Conservation (phyloP, 108 stramenopile species). For the Heterococcus sp. region DNA sequence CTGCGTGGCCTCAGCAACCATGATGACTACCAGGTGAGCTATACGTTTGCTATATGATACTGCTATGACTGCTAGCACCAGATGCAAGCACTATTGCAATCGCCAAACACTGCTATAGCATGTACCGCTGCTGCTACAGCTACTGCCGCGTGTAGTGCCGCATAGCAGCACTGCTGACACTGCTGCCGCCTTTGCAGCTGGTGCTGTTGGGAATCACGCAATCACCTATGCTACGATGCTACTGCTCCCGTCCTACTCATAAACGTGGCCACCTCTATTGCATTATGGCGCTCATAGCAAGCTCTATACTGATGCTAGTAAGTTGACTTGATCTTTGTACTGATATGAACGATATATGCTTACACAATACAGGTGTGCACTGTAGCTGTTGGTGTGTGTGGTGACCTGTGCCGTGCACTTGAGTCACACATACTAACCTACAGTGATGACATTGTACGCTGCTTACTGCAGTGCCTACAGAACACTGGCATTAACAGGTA, state of each 20-base stretch:
- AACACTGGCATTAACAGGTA: constrained; percentile 72
- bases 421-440: constrained; percentile 76
- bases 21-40: constrained; percentile 66
- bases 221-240: too few relatives aligned
- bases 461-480: constrained; percentile 76
- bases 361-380: constrained; percentile 81
- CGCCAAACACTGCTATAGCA: neutral
- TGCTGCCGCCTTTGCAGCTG: too few relatives aligned
- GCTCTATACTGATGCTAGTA: too few relatives aligned
- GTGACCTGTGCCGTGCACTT: constrained; percentile 83
- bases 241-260: too few relatives aligned
- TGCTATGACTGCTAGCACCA: neutral
- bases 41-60: too few relatives aligned
- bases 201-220: too few relatives aligned
- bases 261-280: too few relatives aligned
- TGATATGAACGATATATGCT: too few relatives aligned
- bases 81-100: neutral
- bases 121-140: neutral
- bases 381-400: constrained; percentile 83
- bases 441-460: constrained; percentile 84
- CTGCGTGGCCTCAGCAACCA: constrained; percentile 77
- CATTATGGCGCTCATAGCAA: too few relatives aligned
- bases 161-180: too few relatives aligned
- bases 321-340: too few relatives aligned
- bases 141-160: too few relatives aligned